These are phyloP conservation scores for Hypholoma sublateritium DNA, from an alignment of 768 basidiomycete genomes.

Conservation along the genomic window DNA sequence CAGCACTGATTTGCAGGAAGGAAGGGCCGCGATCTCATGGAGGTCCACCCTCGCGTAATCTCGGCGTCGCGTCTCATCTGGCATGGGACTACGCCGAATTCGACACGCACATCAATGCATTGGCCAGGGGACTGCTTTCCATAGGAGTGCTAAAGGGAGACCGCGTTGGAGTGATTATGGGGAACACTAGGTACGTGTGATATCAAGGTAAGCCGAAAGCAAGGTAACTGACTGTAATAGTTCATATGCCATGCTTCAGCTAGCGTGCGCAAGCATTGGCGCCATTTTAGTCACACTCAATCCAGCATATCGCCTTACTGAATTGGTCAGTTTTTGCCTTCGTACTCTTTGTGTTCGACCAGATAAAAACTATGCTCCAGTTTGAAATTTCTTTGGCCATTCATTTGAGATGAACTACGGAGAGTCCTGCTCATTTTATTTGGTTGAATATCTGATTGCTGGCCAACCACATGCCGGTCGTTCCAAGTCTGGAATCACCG, in stretches of 20 bases:
- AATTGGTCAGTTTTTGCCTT: constrained; percentile 51
- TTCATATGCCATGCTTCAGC: constrained; percentile 78
- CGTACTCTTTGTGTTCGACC: too few relatives aligned
- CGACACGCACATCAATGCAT: constrained; percentile 59
- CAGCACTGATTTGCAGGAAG: constrained; percentile 64
- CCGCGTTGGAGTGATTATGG: constrained; percentile 80
- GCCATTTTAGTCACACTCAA: constrained; percentile 83
- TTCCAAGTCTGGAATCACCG: too few relatives aligned
- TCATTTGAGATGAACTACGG: too few relatives aligned
- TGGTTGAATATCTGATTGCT: too few relatives aligned
- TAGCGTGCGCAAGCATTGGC: constrained; percentile 86
- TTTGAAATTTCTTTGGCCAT: too few relatives aligned
- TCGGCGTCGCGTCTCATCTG: constrained; percentile 49
- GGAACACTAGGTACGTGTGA: constrained; percentile 69
- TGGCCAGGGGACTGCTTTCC: constrained; percentile 66
- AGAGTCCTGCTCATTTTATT: too few relatives aligned
- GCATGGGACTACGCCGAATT: constrained; percentile 79
- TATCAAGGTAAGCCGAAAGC: not conserved
- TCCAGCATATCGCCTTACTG: constrained; percentile 72
- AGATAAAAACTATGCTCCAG: too few relatives aligned
- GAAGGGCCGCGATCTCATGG: constrained; percentile 60
- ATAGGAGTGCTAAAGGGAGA: constrained; percentile 77
- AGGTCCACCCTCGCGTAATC: constrained; percentile 55
- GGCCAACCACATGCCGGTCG: too few relatives aligned
- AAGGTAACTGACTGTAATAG: constrained; percentile 31